These are phyloP conservation scores for Davidsoniella neocaledoniae DNA, from an alignment of 2,329 filamentous ascomycete genomes.

Conservation along the genomic window DNA sequence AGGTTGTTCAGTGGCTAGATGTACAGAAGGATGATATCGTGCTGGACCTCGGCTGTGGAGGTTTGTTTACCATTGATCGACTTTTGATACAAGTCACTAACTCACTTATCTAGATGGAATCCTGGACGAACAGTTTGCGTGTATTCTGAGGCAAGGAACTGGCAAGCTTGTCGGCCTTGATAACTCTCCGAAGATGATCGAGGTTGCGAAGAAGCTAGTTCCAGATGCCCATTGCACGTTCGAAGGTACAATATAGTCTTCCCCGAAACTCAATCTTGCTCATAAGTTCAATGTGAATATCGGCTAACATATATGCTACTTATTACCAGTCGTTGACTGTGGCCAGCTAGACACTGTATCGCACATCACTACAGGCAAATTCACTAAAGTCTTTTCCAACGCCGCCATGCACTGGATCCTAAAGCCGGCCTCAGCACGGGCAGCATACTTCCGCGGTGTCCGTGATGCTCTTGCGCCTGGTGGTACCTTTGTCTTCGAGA, in stretches of 20 bases:
- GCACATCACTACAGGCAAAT: constrained; percentile 16
- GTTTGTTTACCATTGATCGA: constrained; percentile 19
- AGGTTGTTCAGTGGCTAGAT: constrained; percentile 41
- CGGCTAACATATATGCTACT: neutral
- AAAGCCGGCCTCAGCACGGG: constrained; percentile 21
- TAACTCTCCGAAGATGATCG: constrained; percentile 41
- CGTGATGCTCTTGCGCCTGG: constrained; percentile 34
- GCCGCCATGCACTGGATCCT: constrained; percentile 50
- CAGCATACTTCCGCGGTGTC: constrained; percentile 35
- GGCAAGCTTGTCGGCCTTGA: constrained; percentile 41
- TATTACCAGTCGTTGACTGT: constrained; percentile 5
- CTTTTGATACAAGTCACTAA: constrained; percentile 8
- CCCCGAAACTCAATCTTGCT: no score
- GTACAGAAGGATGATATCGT: constrained; percentile 40
- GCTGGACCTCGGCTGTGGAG: constrained; percentile 48
- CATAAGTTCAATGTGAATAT: neutral
- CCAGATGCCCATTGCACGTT: constrained; percentile 25
- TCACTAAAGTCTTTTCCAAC: constrained; percentile 47
- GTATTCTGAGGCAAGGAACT: constrained; percentile 27
- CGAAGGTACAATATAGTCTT: constrained; percentile 20
- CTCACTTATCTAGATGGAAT: constrained; percentile 32
- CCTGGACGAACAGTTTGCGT: constrained; percentile 36
- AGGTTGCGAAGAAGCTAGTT: constrained; percentile 28
- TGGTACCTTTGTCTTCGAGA: constrained; percentile 49
- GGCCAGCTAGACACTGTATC: neutral